Conservation (phyloP, 1,284 basidiomycete genomes). For the Puccinia hordei region DNA sequence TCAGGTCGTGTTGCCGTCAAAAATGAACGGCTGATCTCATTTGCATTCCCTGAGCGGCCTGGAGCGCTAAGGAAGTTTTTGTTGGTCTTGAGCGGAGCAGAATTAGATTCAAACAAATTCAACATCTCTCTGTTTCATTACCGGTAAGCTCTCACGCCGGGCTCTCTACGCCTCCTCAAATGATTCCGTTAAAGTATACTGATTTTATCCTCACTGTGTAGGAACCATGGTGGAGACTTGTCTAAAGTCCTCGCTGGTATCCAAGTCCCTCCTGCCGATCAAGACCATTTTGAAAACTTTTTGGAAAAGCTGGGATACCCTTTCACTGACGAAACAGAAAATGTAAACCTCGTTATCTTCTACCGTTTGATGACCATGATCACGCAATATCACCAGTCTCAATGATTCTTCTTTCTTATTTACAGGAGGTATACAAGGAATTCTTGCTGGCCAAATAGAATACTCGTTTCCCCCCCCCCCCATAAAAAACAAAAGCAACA, state of each 20-base stretch:
- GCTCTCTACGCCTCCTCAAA: not conserved
- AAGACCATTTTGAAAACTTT: constrained; percentile 72
- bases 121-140: constrained; percentile 48
- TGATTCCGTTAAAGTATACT: not conserved
- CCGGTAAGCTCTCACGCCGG: not conserved
- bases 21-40: constrained; percentile 87
- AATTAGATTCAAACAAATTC: constrained; percentile 13
- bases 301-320: constrained; percentile 76
- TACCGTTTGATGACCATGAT: not conserved
- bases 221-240: constrained; percentile 51
- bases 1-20: constrained; percentile 70
- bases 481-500: not conserved
- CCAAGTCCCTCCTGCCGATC: constrained; percentile 76
- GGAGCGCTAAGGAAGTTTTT: constrained; percentile 88
- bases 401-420: not conserved
- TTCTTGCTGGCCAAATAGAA: constrained; percentile 35
- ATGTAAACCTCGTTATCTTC: constrained; percentile 5
- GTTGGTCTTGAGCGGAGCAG: constrained; percentile 60
- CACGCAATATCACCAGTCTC: not conserved
- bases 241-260: constrained; percentile 72
- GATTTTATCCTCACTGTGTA: not conserved
- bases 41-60: constrained; percentile 89
- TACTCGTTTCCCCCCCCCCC: not conserved
- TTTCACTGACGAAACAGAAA: constrained; percentile 49
- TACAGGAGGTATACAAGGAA: constrained; percentile 42